Percentiles rank a stretch among this genome's conserved stretches.
phyloP scores from a whole-genome alignment of 1,139 yeast genomes.

The Magnusiomyces suaveolens region DNA sequence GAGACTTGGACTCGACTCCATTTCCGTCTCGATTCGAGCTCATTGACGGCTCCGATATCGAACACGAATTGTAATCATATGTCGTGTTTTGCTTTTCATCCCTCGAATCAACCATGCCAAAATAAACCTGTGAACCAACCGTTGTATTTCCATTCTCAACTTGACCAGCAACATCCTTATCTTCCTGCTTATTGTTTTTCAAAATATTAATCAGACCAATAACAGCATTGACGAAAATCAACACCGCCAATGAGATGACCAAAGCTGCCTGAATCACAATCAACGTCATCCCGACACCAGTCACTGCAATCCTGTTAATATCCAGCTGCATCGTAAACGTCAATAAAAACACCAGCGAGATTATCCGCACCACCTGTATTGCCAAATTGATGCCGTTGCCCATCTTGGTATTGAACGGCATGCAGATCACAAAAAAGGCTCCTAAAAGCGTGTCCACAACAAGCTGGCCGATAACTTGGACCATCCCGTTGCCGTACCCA shows the following conservation, averaged over 20 bases:
- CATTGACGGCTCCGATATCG: neutral
- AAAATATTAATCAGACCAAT: slow-evolving; percentile 8
- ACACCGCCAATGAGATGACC: slow-evolving; percentile 21
- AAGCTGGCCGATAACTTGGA: slow-evolving; percentile 30
- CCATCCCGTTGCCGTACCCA: slow-evolving; percentile 28
- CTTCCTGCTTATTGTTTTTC: slow-evolving; percentile 2
- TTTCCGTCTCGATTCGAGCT: neutral
- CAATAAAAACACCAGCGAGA: slow-evolving; percentile 25
- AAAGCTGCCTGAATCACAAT: slow-evolving; percentile 28
- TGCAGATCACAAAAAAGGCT: slow-evolving; percentile 16
- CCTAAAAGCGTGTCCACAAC: slow-evolving; percentile 23
- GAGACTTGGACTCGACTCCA: neutral
- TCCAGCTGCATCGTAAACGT: slow-evolving; percentile 28
- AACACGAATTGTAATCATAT: neutral
- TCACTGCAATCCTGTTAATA: slow-evolving; percentile 22
- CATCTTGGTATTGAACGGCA: slow-evolving; percentile 29
- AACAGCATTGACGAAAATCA: slow-evolving; percentile 19
- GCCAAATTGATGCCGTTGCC: slow-evolving; percentile 28
- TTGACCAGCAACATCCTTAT: neutral
- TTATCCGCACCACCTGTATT: slow-evolving; percentile 26
- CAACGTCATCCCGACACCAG: slow-evolving; percentile 29
- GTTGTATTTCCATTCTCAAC: neutral
- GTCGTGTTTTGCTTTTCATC: neutral
- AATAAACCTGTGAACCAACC: neutral
- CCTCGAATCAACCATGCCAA: no score